Base-by-base conservation (phyloP, 2,329 filamentous ascomycete genomes). In the Pyrenophora seminiperda region DNA sequence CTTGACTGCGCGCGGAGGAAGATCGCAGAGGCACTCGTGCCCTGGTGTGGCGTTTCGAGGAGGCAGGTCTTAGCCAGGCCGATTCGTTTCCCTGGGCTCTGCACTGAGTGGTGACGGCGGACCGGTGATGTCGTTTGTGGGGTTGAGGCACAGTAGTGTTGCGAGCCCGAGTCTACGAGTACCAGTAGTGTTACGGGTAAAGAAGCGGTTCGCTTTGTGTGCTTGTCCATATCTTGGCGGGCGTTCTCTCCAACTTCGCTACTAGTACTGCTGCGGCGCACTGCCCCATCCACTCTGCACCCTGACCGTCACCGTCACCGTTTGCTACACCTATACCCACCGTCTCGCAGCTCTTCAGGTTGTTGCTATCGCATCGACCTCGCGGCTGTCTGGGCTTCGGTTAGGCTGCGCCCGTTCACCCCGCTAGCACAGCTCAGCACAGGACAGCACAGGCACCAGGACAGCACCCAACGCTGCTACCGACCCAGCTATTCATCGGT, bases 401-500 rank as follows among this genome's bases (percentile, higher is more conserved):
- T 51, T 59, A 57, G 55, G 33, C 33, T 43, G 47, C 46, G 30
- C 42, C 53, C 48, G 45, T 40, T 54, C 37, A 33, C 36, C 24
- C 47, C 60, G 47, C 62, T 64, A 65, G 50, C 47, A 57, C 44
- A n/a, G n/a, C n/a, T n/a, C n/a, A n/a, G n/a, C n/a, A n/a, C n/a
- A n/a, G n/a, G n/a, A n/a, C n/a, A n/a, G n/a, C n/a, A n/a, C n/a
- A n/a, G n/a, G n/a, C n/a, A n/a, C n/a, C n/a, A n/a, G n/a, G n/a
- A n/a, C n/a, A 42, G 54, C 58, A 56, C 50, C 50, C 49, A 50
- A 52, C 50, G 51, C 47, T 63, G 41, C 47, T 54, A 61, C 50
- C 49, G 47, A 52, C 50, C 50, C 45, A 62, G 41, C 47, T 54
- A 61, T 61, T 62, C 62, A 63, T 61, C 63, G 65, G 59, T 61